A percentile compares a stretch with the other conserved stretches of the same genome.
Conservation (phyloP, 2,329 filamentous ascomycete species). For the Ceratocystis alfenasii region DNA sequence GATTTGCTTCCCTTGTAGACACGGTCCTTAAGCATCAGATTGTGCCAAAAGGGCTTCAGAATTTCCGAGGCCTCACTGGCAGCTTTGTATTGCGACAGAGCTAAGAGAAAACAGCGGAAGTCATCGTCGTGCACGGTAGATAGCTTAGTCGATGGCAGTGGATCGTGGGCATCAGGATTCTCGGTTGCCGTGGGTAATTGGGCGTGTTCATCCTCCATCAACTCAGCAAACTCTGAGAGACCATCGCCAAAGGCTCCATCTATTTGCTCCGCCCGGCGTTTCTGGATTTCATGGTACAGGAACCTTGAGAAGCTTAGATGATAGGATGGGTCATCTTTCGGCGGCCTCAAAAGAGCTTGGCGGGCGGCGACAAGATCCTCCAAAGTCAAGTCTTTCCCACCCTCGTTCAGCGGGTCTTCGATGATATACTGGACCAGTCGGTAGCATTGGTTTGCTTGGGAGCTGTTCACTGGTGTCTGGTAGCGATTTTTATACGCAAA, state of each 20-base stretch:
- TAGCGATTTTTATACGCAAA: conserved; percentile 44
- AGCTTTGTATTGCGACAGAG: conserved; percentile 43
- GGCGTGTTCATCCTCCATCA: conserved; percentile 24
- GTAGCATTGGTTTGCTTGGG: conserved; percentile 48
- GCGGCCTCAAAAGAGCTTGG: conserved; percentile 33
- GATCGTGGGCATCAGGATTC: conserved; percentile 19
- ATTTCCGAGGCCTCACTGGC: conserved; percentile 37
- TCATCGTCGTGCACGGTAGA: conserved; percentile 25
- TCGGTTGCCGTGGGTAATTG: conserved; percentile 20
- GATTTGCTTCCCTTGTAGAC: conserved; percentile 25
- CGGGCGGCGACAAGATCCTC: conserved; percentile 37
- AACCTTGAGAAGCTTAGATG: conserved; percentile 39
- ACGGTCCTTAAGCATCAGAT: conserved; percentile 17
- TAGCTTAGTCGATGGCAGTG: conserved; percentile 4
- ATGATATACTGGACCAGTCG: conserved; percentile 51
- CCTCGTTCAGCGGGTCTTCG: conserved; percentile 30
- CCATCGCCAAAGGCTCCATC: conserved; percentile 24
- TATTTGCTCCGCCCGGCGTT: conserved; percentile 17
- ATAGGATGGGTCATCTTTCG: conserved; percentile 34
- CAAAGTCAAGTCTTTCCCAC: conserved; percentile 29
- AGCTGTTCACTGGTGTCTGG: conserved; percentile 45
- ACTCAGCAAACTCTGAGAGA: conserved; percentile 20
- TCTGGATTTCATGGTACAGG: conserved; percentile 31
- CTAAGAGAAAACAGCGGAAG: conserved; percentile 36
- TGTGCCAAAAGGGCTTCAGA: conserved; percentile 20